Evolutionary conservation across 2,329 filamentous ascomycete genomes (phyloP).

Genomic region (Cladosporium sp.): DNA sequence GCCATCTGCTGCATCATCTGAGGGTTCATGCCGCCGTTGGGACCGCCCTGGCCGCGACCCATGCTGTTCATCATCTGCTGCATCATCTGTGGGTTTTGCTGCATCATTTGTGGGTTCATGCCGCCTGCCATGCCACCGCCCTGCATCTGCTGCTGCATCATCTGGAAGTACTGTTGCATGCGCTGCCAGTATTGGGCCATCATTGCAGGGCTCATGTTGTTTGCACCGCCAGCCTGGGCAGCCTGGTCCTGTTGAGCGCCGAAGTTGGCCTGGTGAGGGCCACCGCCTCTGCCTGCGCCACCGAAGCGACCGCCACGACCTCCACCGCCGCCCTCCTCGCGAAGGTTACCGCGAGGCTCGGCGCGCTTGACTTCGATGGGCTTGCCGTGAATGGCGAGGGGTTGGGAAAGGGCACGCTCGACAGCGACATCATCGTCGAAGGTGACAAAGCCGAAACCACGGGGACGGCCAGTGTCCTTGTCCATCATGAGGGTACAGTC

Average conservation of each 20-base stretch:
- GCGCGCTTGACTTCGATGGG: constrained; percentile 98
- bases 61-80: constrained; percentile 44
- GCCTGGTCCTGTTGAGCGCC: constrained; percentile 27
- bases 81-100: constrained; percentile 38
- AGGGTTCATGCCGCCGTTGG: constrained; percentile 31
- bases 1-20: constrained; percentile 61
- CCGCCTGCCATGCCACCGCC: constrained; percentile 36
- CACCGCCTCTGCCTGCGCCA: constrained; percentile 36
- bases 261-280: constrained; percentile 38
- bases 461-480: constrained; percentile 94
- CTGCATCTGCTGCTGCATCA: constrained; percentile 40
- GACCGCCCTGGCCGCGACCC: constrained; percentile 24
- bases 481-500: constrained; percentile 99
- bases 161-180: constrained; percentile 93
- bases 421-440: constrained; percentile 96
- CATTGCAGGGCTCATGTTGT: constrained; percentile 88
- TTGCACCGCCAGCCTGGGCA: constrained; percentile 29
- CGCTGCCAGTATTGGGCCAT: constrained; percentile 99
- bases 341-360: constrained; percentile 89
- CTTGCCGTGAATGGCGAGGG: constrained; percentile 91
- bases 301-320: constrained; percentile 42
- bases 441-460: constrained; percentile 96
- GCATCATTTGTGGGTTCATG: constrained; percentile 58
- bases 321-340: constrained; percentile 68
- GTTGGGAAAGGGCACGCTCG: constrained; percentile 80